Base-by-base conservation (phyloP, 2,329 filamentous ascomycete genomes). In the Xylariaceae sp. region DNA sequence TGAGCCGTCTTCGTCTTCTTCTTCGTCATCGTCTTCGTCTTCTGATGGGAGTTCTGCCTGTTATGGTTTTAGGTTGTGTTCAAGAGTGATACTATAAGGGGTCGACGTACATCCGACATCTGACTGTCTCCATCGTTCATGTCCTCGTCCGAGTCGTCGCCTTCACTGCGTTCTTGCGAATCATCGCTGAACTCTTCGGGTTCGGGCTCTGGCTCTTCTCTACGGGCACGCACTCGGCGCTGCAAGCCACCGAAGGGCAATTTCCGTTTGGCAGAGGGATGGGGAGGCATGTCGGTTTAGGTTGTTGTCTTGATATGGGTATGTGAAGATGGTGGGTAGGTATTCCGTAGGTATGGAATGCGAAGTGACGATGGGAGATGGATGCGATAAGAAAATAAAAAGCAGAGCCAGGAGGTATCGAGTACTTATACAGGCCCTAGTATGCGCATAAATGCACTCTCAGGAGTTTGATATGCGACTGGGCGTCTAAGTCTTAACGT, bases 151-250 rank as follows among this genome's bases (percentile, higher is more conserved):
- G 67, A 70, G 2, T 10, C 63, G 67, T 54, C 61, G 45, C 64
- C 57, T 18, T 73, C 72, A 71, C 72, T 59, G 70, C 70, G 71
- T 15, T 73, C 75, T 59, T 64, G 69, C 11, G 72, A 69, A 10
- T 73, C 71, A 23, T 75, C 74, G 56, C 64, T 71, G 30, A 71
- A 67, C 23, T 74, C 70, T 10, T 77, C 75, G 4, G 72, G 62
- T 45, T 78, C 73, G 66, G 74, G 76, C 55, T 78, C 73, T 35
- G 67, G 63, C 30, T 80, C 77, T 34, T 80, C 75, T 35, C 69
- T 75, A 52, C 78, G 72, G 1, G 75, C 73, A 42, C 76, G 75
- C 1, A 81, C 78, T 48, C 77, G 73, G 58, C 77, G 72, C 61
- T 77, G 74, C 1, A 79, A 68, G 9, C 72, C 74, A 5, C 69